Percentiles rank a stretch among this genome's conserved stretches.
These are phyloP conservation scores for Trichoderma atrobrunneum DNA, from an alignment of 2,329 filamentous ascomycete genomes.

Conservation along the genomic window DNA sequence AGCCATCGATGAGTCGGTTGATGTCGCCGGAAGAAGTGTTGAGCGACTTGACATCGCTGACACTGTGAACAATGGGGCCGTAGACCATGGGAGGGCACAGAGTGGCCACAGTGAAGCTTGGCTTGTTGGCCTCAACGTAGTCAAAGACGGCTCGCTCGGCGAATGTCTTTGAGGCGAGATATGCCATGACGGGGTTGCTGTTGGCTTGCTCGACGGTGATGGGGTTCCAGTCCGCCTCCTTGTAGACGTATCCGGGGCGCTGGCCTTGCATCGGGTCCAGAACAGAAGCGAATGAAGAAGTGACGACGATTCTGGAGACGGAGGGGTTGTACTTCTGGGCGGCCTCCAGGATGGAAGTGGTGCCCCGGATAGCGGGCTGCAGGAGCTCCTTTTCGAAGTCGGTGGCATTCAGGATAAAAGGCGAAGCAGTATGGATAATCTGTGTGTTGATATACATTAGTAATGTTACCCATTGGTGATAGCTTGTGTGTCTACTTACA, in stretches of 20 bases:
- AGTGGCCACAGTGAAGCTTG: not conserved
- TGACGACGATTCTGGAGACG: not conserved
- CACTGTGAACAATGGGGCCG: not conserved
- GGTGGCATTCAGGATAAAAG: not conserved
- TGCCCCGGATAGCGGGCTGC: not conserved
- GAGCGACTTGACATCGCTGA: not conserved
- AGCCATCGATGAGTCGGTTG: not conserved
- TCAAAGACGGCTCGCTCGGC: not conserved
- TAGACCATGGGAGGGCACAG: not conserved
- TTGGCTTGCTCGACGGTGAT: not conserved
- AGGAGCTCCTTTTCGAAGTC: not conserved
- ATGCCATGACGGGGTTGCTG: not conserved
- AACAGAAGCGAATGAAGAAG: not conserved
- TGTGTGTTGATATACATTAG: not conserved
- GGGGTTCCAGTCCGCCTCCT: not conserved
- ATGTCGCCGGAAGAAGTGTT: not conserved
- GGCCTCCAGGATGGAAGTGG: not conserved
- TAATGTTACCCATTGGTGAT: accelerated
- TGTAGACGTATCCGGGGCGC: not conserved
- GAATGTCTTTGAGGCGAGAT: not conserved
- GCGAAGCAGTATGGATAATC: not conserved
- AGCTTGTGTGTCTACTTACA: not conserved
- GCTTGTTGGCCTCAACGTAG: not conserved
- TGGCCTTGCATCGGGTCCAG: not conserved
- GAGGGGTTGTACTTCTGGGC: not conserved